A percentile compares a stretch with the other conserved stretches of the same genome.
Conservation (phyloP, 768 basidiomycete species). For the Tephrocybe rancida region DNA sequence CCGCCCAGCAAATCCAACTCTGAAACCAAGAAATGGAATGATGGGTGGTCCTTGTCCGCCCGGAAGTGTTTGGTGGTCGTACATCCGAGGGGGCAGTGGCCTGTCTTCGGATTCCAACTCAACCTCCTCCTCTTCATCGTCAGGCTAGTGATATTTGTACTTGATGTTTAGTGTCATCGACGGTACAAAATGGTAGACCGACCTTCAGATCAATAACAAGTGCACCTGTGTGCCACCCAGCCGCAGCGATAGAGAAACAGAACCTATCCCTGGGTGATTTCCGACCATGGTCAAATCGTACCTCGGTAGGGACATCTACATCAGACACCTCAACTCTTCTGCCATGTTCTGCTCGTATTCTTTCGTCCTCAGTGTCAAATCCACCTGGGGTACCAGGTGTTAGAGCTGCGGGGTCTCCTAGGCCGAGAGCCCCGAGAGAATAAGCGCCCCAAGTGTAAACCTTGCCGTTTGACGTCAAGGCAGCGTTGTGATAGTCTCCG, state of each 20-base stretch:
- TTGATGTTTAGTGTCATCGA: not conserved
- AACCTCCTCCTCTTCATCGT: slow-evolving; percentile 34
- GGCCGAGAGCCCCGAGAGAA: slow-evolving; percentile 80
- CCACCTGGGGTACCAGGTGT: slow-evolving; percentile 61
- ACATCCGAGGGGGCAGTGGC: slow-evolving; percentile 8
- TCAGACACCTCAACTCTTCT: slow-evolving; percentile 36
- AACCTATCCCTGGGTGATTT: slow-evolving; percentile 59
- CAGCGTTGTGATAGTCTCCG: slow-evolving; percentile 92
- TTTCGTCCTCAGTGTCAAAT: slow-evolving; percentile 41
- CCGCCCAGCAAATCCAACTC: slow-evolving; percentile 64
- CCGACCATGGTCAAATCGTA: slow-evolving; percentile 67
- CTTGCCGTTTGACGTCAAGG: slow-evolving; percentile 76
- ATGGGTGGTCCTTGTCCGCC: slow-evolving; percentile 33
- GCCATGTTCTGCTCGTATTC: slow-evolving; percentile 27
- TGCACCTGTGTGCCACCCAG: slow-evolving; percentile 93
- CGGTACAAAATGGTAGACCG: slow-evolving; percentile 15
- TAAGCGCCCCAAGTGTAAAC: slow-evolving; percentile 82
- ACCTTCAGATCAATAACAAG: slow-evolving; percentile 87
- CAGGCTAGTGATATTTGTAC: slow-evolving; percentile 17
- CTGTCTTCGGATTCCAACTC: slow-evolving; percentile 30
- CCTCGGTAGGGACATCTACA: slow-evolving; percentile 65
- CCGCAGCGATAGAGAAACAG: slow-evolving; percentile 79
- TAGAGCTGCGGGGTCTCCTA: slow-evolving; percentile 71
- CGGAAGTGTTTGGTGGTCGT: slow-evolving; percentile 20
- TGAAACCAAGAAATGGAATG: slow-evolving; percentile 34